phyloP scores from a whole-genome alignment of 2,329 filamentous ascomycete genomes.

The Gremmenia infestans region DNA sequence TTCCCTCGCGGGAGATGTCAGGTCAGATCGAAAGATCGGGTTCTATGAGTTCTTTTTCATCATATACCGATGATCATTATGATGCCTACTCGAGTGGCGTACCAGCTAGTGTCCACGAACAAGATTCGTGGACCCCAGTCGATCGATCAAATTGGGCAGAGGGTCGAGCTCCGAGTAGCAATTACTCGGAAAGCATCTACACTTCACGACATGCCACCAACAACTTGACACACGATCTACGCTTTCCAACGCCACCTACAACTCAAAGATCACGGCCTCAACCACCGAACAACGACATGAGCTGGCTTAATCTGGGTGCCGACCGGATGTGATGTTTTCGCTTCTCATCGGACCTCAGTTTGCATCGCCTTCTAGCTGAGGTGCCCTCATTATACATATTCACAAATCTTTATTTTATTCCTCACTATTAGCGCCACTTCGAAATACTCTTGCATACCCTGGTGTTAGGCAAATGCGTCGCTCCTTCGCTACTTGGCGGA shows the following conservation, averaged over 20 bases:
- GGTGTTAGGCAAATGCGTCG: not conserved
- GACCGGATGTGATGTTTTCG: slow-evolving; percentile 20
- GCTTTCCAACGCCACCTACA: slow-evolving; percentile 16
- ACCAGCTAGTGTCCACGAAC: slow-evolving; percentile 49
- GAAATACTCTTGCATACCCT: slow-evolving; percentile 1
- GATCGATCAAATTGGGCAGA: slow-evolving; percentile 42
- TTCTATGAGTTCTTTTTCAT: slow-evolving; percentile 35
- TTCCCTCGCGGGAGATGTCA: slow-evolving; percentile 53
- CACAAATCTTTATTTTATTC: slow-evolving; percentile 3
- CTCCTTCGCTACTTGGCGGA: not conserved
- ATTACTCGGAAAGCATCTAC: slow-evolving; percentile 45
- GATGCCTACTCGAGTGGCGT: slow-evolving; percentile 60
- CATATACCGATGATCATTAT: slow-evolving; percentile 26
- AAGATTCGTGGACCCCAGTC: slow-evolving; percentile 23
- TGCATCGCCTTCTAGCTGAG: not conserved
- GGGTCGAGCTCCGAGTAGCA: slow-evolving; percentile 48
- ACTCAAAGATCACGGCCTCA: slow-evolving; percentile 6
- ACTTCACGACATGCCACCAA: slow-evolving; percentile 33
- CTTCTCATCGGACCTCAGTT: not conserved
- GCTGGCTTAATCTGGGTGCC: slow-evolving; percentile 68
- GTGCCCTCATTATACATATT: slow-evolving; percentile 1
- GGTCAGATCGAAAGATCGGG: slow-evolving; percentile 56
- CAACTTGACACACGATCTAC: slow-evolving; percentile 16
- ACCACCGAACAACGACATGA: slow-evolving; percentile 58
- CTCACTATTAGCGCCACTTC: not conserved